These are phyloP conservation scores for Penicillium subrubescens DNA, from an alignment of 495 filamentous ascomycete species.

Conservation along the genomic window DNA sequence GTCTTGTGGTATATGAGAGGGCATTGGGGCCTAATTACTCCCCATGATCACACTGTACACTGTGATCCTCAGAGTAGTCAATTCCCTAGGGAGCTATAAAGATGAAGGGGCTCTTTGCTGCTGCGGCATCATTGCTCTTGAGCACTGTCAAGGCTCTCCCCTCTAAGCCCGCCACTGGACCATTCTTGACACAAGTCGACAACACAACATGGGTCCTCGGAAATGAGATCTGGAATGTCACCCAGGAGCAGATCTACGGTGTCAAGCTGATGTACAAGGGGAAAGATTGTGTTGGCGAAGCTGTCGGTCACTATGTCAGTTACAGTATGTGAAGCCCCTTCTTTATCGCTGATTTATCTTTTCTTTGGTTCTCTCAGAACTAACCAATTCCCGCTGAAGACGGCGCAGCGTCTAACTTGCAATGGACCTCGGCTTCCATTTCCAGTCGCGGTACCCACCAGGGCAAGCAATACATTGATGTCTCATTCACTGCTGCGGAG, in stretches of 20 bases:
- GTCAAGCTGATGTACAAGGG: constrained; percentile 9
- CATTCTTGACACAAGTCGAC: constrained; percentile 8
- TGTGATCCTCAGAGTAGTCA: not conserved
- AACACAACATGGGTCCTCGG: constrained; percentile 3
- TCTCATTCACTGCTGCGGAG: constrained; percentile 5
- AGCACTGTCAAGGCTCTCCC: not conserved
- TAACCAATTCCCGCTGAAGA: not conserved
- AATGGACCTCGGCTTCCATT: constrained; percentile 8
- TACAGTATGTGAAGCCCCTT: not conserved
- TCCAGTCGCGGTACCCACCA: constrained; percentile 1
- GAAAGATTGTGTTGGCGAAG: constrained; percentile 5
- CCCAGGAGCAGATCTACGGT: constrained; percentile 4
- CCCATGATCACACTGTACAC: not conserved
- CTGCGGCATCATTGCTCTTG: not conserved
- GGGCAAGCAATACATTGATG: constrained; percentile 5
- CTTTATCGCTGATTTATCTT: not conserved
- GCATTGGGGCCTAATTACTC: not conserved
- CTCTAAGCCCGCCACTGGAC: not conserved
- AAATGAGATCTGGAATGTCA: constrained; percentile 9
- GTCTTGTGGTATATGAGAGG: constrained; percentile 1
- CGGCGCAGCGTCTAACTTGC: constrained; percentile 6
- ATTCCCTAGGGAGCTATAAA: not conserved
- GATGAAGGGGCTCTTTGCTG: not conserved
- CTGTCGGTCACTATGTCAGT: constrained; percentile 7
- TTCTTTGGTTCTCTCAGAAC: not conserved